Evolutionary conservation across 495 filamentous ascomycete genomes (phyloP), one percentile per base, ranked within the genome.

Genomic region (Trypethelium eluteriae): DNA sequence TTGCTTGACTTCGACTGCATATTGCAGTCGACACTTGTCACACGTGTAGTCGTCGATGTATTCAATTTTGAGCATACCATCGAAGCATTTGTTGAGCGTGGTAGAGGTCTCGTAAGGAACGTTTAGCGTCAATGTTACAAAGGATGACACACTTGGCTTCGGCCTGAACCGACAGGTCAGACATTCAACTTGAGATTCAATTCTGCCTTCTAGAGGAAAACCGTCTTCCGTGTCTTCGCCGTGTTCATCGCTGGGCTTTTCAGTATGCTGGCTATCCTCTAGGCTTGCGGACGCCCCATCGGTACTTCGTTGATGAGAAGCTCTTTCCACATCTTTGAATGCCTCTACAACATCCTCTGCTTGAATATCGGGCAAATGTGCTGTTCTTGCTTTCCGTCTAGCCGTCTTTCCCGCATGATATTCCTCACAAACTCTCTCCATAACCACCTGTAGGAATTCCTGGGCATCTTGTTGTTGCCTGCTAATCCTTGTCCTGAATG

Each of bases 381-480:
- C 62, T 5, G 62, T 63, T 25, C 62, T 63, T 63, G 62, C 62
- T 38, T 62, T 38, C 69, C 79, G 77, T 41, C 92, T 80, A 12
- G 90, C 92, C 70, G 87, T 82, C 44, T 81, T 81, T 38, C 91
- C 92, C 11, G 91, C 91, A 74, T 96, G 88, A 71, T 97, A 93
- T 76, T 99, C 94, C 71, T 98, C 93, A 56, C 88, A 90, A 41
- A 99, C 81, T 56, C 93, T 83, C 77, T 99, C 95, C 3, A 91
- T 87, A 25, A 99, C 88, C 61, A 98, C 85, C 76, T 99, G 94
- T 64, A 99, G 72, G 66, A 99, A 95, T 74, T 99, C 94, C 73
- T 99, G 94, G n/a, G 94, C 94, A 79, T 99, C 94, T 76, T 99
- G 95, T 74, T 99, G 95, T 67, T 91, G 88, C 59, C 94, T 88